Evolutionary conservation across 257 asterid genomes (phyloP).

Genomic region (Gynochthodes officinalis): DNA sequence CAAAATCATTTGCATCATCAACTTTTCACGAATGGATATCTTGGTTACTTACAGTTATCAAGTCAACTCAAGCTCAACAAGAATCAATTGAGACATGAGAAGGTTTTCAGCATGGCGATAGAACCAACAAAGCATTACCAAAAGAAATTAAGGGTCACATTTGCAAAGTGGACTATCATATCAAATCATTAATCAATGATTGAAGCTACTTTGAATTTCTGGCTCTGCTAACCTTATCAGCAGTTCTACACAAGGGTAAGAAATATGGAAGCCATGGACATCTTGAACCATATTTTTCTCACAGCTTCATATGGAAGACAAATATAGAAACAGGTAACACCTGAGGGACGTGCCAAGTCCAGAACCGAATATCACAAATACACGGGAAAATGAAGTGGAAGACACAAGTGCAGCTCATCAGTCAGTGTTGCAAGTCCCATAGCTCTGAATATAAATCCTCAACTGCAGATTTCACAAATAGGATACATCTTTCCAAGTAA

Average conservation of each 20-base stretch:
- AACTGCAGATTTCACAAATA: conserved; percentile 1
- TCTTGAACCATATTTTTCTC: neutral
- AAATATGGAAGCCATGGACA: neutral
- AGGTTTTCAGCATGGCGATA: neutral
- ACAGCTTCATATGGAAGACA: neutral
- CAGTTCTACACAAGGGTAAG: neutral
- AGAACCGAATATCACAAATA: neutral
- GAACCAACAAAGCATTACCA: neutral
- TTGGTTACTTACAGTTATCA: neutral
- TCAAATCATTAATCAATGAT: neutral
- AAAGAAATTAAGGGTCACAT: neutral
- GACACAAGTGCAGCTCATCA: neutral
- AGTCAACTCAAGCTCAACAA: neutral
- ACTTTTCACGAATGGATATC: neutral
- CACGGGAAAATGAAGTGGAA: neutral
- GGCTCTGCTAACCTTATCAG: neutral
- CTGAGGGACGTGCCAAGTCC: neutral
- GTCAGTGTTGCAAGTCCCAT: neutral
- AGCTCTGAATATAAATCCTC: conserved; percentile 11
- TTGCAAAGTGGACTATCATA: neutral
- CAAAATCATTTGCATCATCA: neutral
- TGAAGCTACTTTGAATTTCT: neutral
- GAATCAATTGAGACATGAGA: neutral
- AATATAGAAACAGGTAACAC: neutral
- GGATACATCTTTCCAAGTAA: too few relatives aligned